Evolutionary conservation across 495 filamentous ascomycete species (phyloP).

Genomic region (Aspergillus sclerotioniger): DNA sequence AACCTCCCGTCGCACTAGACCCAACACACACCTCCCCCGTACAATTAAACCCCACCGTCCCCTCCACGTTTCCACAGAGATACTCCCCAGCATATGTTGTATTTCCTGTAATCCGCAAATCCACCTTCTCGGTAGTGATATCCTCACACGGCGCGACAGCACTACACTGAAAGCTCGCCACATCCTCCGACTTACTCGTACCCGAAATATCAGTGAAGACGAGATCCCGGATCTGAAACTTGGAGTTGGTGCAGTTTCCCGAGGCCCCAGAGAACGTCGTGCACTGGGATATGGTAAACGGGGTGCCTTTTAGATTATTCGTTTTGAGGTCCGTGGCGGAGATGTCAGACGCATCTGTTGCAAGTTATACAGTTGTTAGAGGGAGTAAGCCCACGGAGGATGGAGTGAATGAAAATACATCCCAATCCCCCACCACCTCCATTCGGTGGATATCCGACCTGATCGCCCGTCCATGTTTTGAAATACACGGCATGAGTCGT

Average conservation of each 20-base stretch:
- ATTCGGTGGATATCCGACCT: slow-evolving; percentile 45
- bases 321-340: slow-evolving; percentile 24
- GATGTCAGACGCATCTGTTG: slow-evolving; percentile 25
- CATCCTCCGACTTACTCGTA: slow-evolving; percentile 23
- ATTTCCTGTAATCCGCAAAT: slow-evolving; percentile 22
- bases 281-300: slow-evolving; percentile 40
- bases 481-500: slow-evolving; percentile 42
- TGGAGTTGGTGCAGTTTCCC: slow-evolving; percentile 38
- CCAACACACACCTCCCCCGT: slow-evolving; percentile 33
- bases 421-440: slow-evolving; percentile 49
- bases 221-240: slow-evolving; percentile 35
- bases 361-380: background rate
- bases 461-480: slow-evolving; percentile 47
- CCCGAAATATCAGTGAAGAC: slow-evolving; percentile 24
- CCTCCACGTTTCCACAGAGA: slow-evolving; percentile 35
- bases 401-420: slow-evolving; percentile 21
- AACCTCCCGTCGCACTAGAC: slow-evolving; percentile 31
- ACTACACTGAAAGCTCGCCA: slow-evolving; percentile 37
- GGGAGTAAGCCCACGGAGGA: background rate
- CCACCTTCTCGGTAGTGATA: slow-evolving; percentile 24
- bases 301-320: slow-evolving; percentile 25
- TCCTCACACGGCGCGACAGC: slow-evolving; percentile 33
- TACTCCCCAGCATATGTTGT: slow-evolving; percentile 25
- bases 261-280: slow-evolving; percentile 33
- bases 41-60: slow-evolving; percentile 32